A percentile compares a stretch with the other conserved stretches of the same genome.
These are phyloP conservation scores for Colletotrichum lindemuthianum DNA, from an alignment of 2,329 filamentous ascomycete genomes.

Conservation along the genomic window DNA sequence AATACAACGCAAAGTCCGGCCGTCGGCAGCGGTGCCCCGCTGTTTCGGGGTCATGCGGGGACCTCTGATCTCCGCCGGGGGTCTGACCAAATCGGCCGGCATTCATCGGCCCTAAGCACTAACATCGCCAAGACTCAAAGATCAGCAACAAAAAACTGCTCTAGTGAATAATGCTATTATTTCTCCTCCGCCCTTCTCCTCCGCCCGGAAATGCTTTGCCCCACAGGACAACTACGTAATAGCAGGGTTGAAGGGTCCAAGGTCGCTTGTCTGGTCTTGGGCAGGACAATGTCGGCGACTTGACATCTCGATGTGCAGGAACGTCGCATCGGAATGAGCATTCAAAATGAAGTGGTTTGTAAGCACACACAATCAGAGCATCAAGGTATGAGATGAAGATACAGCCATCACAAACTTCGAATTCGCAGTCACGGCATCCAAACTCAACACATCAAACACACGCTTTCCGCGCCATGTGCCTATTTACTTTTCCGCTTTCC, in stretches of 20 bases:
- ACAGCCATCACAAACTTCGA: neutral
- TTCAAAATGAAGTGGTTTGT: too few species aligned
- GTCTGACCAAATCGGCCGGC: conserved; percentile 9
- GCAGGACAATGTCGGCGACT: neutral
- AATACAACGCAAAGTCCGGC: neutral
- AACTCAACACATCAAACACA: neutral
- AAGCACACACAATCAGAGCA: too few species aligned
- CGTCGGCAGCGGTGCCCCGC: conserved; percentile 14
- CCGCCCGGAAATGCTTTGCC: too few species aligned
- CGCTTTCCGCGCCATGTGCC: too few species aligned
- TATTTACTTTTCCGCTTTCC: too few species aligned
- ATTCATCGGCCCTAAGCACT: conserved; percentile 11
- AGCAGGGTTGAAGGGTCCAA: conserved; percentile 17
- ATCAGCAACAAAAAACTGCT: neutral
- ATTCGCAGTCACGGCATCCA: neutral
- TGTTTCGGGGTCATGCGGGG: conserved; percentile 12
- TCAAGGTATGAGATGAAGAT: neutral
- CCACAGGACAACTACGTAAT: neutral
- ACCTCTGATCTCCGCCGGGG: conserved; percentile 2
- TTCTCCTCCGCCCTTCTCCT: too few species aligned
- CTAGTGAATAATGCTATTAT: too few species aligned
- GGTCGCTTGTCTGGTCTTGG: neutral
- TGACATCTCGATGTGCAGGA: neutral
- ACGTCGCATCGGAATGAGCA: neutral
- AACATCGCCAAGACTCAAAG: conserved; percentile 13